Percentiles rank a stretch among this genome's conserved stretches.
phyloP scores from a whole-genome alignment of 2,329 filamentous ascomycete species.

The Coniochaeta sp. region DNA sequence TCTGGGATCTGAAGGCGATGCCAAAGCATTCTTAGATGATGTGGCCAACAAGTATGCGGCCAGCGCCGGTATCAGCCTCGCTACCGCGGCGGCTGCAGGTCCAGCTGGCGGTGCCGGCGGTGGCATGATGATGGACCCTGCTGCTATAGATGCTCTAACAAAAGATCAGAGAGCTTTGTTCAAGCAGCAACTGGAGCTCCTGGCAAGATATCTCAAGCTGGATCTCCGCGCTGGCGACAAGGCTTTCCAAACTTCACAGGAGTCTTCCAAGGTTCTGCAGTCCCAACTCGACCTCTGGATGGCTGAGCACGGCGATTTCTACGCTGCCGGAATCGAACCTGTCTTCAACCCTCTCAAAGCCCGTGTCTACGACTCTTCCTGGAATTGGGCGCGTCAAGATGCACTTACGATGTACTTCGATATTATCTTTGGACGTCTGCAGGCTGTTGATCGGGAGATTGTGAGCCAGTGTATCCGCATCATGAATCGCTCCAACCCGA shows the following conservation, averaged over 20 bases:
- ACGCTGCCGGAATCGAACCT: constrained; percentile 88
- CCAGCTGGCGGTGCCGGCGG: constrained; percentile 60
- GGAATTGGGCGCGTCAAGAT: constrained; percentile 99
- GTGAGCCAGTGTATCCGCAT: constrained; percentile 98
- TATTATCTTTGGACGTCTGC: constrained; percentile 91
- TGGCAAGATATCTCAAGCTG: constrained; percentile 93
- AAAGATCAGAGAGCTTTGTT: constrained; percentile 94
- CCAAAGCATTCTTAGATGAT: constrained; percentile 86
- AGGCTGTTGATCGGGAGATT: constrained; percentile 92
- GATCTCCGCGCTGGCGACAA: constrained; percentile 96
- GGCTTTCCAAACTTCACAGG: constrained; percentile 74
- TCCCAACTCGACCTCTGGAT: constrained; percentile 93
- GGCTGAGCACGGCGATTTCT: constrained; percentile 92
- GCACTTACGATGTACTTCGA: constrained; percentile 98
- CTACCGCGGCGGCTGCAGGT: constrained; percentile 67
- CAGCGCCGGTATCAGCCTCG: constrained; percentile 74
- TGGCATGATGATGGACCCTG: constrained; percentile 99
- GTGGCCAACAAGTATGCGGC: constrained; percentile 84
- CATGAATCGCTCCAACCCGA: constrained; percentile 98
- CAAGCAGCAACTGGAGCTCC: constrained; percentile 95
- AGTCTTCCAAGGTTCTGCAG: constrained; percentile 82
- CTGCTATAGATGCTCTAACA: constrained; percentile 90
- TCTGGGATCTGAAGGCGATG: constrained; percentile 82
- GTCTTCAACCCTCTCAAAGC: constrained; percentile 92
- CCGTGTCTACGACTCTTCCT: constrained; percentile 93